These are phyloP conservation scores for Boletus pseudo-olivaceus DNA, from an alignment of 768 basidiomycete species.

Conservation along the genomic window DNA sequence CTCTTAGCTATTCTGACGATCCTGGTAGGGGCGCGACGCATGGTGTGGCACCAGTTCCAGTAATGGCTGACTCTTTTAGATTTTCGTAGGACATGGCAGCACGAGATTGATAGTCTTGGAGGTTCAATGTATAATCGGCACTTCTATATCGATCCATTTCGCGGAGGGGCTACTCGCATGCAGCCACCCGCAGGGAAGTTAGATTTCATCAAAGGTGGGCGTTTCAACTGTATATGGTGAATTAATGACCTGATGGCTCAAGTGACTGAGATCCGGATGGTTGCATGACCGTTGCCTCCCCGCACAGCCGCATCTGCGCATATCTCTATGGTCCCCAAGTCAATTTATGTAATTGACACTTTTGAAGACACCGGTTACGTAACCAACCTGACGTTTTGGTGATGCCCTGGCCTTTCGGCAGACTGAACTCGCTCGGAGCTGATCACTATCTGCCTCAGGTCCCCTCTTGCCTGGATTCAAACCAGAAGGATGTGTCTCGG, in stretches of 20 bases:
- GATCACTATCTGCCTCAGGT: neutral
- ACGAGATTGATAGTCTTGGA: neutral
- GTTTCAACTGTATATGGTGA: conserved; percentile 1
- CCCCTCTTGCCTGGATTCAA: neutral
- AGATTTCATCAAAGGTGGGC: neutral
- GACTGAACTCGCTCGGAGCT: neutral
- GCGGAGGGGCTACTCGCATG: neutral
- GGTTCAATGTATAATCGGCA: neutral
- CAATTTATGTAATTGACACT: neutral
- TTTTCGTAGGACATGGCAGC: conserved; percentile 4
- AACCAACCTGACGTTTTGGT: conserved; percentile 1
- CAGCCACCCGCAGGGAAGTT: neutral
- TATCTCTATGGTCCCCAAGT: neutral
- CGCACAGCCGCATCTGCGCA: neutral
- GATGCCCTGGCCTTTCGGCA: neutral
- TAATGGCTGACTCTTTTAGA: neutral
- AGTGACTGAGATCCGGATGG: conserved; percentile 12
- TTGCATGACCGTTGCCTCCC: conserved; percentile 3
- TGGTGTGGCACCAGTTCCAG: neutral
- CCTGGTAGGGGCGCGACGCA: neutral
- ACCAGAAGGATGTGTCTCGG: neutral
- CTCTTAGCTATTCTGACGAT: neutral
- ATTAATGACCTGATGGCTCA: conserved; percentile 1
- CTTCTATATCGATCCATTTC: conserved; percentile 7
- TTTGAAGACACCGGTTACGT: neutral